phyloP scores from a whole-genome alignment of 2,329 filamentous ascomycete species.

The Chrysoporthe puriensis region DNA sequence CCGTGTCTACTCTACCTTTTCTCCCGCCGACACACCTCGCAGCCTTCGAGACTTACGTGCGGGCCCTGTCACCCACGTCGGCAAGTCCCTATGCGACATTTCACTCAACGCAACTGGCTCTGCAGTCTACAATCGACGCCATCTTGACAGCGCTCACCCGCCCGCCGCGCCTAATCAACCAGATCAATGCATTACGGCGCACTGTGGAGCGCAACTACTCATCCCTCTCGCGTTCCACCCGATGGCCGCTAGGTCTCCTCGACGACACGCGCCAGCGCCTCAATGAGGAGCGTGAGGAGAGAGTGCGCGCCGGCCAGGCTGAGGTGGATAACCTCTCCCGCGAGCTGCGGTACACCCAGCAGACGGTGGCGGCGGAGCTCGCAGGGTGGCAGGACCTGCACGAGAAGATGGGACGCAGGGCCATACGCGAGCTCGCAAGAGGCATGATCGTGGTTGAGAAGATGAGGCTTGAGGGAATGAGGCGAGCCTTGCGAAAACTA shows the following conservation, averaged over 20 bases:
- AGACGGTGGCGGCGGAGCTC: constrained; percentile 87
- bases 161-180: constrained; percentile 75
- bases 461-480: constrained; percentile 78
- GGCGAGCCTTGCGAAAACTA: constrained; percentile 73
- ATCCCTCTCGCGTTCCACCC: constrained; percentile 72
- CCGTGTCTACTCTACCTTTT: constrained; percentile 62
- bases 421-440: constrained; percentile 75
- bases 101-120: constrained; percentile 75
- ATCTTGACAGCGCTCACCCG: constrained; percentile 79
- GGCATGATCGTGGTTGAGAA: constrained; percentile 81
- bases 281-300: constrained; percentile 82
- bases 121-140: constrained; percentile 83
- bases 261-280: constrained; percentile 85
- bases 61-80: constrained; percentile 67
- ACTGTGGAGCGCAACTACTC: constrained; percentile 78
- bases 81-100: constrained; percentile 74
- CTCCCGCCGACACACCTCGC: constrained; percentile 69
- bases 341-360: constrained; percentile 89
- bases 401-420: constrained; percentile 73
- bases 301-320: constrained; percentile 68
- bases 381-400: constrained; percentile 94
- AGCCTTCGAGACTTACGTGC: constrained; percentile 74
- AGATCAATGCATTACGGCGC: constrained; percentile 75
- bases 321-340: constrained; percentile 76
- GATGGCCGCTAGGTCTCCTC: constrained; percentile 80